Percentiles rank a stretch among this genome's conserved stretches.
phyloP scores from a whole-genome alignment of 208 protist species.

The Acanthamoeba lugdunensis region DNA sequence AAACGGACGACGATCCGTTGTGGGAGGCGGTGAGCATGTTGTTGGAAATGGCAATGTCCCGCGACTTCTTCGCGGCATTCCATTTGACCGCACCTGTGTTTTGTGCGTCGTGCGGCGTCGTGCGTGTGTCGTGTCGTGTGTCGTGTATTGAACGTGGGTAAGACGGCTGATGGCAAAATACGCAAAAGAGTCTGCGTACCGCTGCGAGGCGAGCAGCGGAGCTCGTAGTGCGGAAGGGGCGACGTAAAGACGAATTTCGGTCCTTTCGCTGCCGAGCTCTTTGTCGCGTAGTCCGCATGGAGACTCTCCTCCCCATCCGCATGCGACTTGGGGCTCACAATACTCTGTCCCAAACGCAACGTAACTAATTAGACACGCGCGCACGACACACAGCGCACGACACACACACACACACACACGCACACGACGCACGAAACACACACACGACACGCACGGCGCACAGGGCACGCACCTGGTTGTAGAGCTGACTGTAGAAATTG shows the following conservation, averaged over 20 bases:
- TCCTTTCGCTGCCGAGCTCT: not conserved
- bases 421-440: not conserved
- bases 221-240: not conserved
- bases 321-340: not conserved
- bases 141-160: not conserved
- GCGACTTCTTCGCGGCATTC: constrained; percentile 12
- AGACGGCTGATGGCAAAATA: not conserved
- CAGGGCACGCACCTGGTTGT: not conserved
- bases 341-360: too few species aligned
- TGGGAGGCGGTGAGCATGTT: not conserved
- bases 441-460: too few species aligned
- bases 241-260: not conserved
- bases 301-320: not conserved
- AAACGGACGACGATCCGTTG: not conserved
- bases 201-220: not conserved
- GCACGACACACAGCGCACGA: not conserved
- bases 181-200: not conserved
- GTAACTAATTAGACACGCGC: not conserved
- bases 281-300: too few species aligned
- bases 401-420: not conserved
- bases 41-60: not conserved
- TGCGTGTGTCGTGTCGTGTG: not conserved
- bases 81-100: not conserved
- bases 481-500: constrained; percentile 36
- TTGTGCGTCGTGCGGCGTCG: not conserved